A percentile compares a stretch with the other conserved stretches of the same genome.
These are phyloP conservation scores for Dalbergia cochinchinensis DNA, from an alignment of 306 rosid species.

Conservation along the genomic window DNA sequence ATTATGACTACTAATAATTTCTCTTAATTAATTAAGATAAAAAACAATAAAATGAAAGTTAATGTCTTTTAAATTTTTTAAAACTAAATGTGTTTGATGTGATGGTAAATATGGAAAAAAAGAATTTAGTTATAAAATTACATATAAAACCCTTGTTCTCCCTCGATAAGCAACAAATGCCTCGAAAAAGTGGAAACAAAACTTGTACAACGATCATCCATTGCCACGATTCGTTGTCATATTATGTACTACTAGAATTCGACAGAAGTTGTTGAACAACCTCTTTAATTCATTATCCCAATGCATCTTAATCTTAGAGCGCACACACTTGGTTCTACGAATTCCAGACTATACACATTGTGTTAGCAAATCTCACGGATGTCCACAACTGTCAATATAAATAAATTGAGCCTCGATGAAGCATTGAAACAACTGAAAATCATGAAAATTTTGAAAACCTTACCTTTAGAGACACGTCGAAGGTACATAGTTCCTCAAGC, in stretches of 20 bases:
- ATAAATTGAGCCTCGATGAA: conserved; percentile 27
- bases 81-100: too few species aligned
- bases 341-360: conserved; percentile 6
- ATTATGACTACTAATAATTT: too few species aligned
- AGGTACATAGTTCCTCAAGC: conserved; percentile 17
- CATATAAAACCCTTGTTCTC: too few species aligned
- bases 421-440: conserved; percentile 13
- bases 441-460: conserved; percentile 29
- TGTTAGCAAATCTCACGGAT: conserved; percentile 30
- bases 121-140: too few species aligned
- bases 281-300: background rate
- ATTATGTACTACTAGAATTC: background rate
- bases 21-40: too few species aligned
- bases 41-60: too few species aligned
- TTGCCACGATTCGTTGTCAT: background rate
- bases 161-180: too few species aligned
- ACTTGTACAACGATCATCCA: background rate
- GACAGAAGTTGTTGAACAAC: background rate
- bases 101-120: too few species aligned
- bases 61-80: too few species aligned
- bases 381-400: conserved; percentile 25
- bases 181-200: too few species aligned
- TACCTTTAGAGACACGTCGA: conserved; percentile 4
- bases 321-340: conserved; percentile 4
- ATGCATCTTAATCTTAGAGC: conserved; percentile 13